phyloP scores from a whole-genome alignment of 2,329 filamentous ascomycete genomes.

The Stachybotrys chartarum region DNA sequence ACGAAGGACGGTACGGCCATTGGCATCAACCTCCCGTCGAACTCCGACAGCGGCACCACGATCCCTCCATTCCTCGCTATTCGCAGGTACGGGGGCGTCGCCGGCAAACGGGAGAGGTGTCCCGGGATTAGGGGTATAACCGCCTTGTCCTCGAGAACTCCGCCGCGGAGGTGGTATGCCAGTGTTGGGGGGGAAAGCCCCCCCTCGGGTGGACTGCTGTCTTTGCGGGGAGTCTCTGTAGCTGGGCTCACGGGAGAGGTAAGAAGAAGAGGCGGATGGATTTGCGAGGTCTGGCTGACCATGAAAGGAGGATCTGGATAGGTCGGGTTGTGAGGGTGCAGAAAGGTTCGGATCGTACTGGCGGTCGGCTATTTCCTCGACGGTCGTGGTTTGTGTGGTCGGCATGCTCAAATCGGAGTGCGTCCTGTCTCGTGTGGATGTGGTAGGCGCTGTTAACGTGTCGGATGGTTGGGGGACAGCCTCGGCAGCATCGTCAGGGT shows the following conservation, averaged over 20 bases:
- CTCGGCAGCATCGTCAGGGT: constrained; percentile 69
- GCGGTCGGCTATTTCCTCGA: constrained; percentile 12
- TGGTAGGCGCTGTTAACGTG: constrained; percentile 9
- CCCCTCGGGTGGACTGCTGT: constrained; percentile 55
- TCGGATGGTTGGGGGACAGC: constrained; percentile 15
- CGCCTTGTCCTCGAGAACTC: constrained; percentile 65
- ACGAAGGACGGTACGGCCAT: constrained; percentile 72
- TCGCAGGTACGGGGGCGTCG: constrained; percentile 39
- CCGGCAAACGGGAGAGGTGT: constrained; percentile 22
- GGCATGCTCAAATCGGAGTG: constrained; percentile 5
- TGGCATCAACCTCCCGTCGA: constrained; percentile 76
- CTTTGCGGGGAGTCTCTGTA: constrained; percentile 52
- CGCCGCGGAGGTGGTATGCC: constrained; percentile 66
- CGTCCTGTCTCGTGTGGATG: constrained; percentile 7
- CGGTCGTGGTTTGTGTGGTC: constrained; percentile 6
- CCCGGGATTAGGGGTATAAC: constrained; percentile 32
- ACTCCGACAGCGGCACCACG: constrained; percentile 82
- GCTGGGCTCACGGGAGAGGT: constrained; percentile 59
- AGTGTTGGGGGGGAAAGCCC: constrained; percentile 37
- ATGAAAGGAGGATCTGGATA: constrained; percentile 40
- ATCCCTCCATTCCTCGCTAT: constrained; percentile 93
- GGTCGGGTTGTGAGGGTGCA: constrained; percentile 11
- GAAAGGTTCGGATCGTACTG: constrained; percentile 13
- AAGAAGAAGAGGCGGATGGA: constrained; percentile 7
- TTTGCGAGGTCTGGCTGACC: constrained; percentile 36